Base-by-base conservation (phyloP, 371 early-diverging fungal genomes). In the Mortierella sp. region DNA sequence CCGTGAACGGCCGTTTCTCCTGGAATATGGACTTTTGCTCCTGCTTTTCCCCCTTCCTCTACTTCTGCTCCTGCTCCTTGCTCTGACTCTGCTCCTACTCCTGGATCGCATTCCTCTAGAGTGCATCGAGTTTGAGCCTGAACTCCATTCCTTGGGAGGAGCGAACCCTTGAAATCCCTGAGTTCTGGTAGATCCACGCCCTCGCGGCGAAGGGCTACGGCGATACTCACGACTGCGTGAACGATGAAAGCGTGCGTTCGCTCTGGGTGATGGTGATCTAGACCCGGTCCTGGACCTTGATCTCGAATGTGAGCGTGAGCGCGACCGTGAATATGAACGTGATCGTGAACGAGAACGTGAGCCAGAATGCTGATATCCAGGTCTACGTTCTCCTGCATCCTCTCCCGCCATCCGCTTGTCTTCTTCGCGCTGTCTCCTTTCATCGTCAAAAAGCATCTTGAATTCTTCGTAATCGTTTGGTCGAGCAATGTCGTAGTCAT, bases 401-500 rank as follows among this genome's bases (percentile, higher is more conserved):
- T 64, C 56, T 43, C 58, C 58, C 19, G 65, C n/a, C n/a, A n/a
- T 47, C 34, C 67, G 59, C 31, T 45, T 67, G 39, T 76, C 79
- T 41, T 84, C 85, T 3, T 64, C 67, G 12, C 64, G 60, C 26
- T 62, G 61, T 47, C 60, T 71, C 4, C 81, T 72, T 51, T 86
- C 72, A 39, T 56, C 74, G 46, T 85, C 86, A 21, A 64, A 65
- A n/a, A 71, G 60, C 7, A 38, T 27, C 58, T 86, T 87, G 57
- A 87, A 87, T 52, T 82, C 81, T 45, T 86, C 85, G 54, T 83
- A 89, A 45, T 89, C 87, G 56, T 87, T 89, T 1, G 89, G 89
- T 47, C 82, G 67, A n/a, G 82, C 72, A 31, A 87, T 86, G 38
- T 89, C 87, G 57, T 89, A 89, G 48, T 87, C 87, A 46, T 86